Evolutionary conservation across 1,139 yeast species (phyloP), one percentile per base, ranked within the genome.

Genomic region (Debaryomyces fabryi): DNA sequence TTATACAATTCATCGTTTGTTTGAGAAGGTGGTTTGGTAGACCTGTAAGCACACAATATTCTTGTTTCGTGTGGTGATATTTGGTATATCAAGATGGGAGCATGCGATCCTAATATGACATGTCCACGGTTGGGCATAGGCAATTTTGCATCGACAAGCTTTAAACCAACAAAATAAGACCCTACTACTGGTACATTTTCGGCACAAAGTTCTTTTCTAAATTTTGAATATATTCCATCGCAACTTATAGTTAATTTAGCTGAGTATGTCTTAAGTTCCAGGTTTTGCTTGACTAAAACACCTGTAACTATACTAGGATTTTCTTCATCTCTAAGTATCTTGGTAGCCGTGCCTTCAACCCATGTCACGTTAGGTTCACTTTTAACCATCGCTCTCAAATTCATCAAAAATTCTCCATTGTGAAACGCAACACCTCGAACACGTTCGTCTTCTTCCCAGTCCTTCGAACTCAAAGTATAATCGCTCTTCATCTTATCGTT

Each of bases 201-300:
- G 15, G 79, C 72, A 15, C 79, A 68, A 46, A 88, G 75, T 53
- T 85, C 86, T 63, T 85, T 88, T 64, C 99, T 82, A 73, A 93
- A 91, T 66, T 87, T 91, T 51, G 97, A 90, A 62, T 90, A 91
- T 51, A 93, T 92, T 48, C 99, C 99, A 68, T 93, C 99, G 62
- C 96, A 90, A 47, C 88, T 80, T 34, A 92, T 76, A 6, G 92
- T 86, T 52, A 91, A 65, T 49, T 84, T 81, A 3, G 87, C 88
- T 68, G 78, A 83, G 18, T 69, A 63, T 10, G 61, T 61, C 13
- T 34, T 61, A 8, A 47, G 39, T n/a, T 58, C 67, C 4, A 51
- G 57, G 1, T 50, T 53, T 33, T 51, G 47, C 52, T 67, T 82
- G 39, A 74, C 79, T 63, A 72, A 72, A 30, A 91, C 91, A 15